Conservation (phyloP, 768 basidiomycete species). For the Tylopilus subfusipes region DNA sequence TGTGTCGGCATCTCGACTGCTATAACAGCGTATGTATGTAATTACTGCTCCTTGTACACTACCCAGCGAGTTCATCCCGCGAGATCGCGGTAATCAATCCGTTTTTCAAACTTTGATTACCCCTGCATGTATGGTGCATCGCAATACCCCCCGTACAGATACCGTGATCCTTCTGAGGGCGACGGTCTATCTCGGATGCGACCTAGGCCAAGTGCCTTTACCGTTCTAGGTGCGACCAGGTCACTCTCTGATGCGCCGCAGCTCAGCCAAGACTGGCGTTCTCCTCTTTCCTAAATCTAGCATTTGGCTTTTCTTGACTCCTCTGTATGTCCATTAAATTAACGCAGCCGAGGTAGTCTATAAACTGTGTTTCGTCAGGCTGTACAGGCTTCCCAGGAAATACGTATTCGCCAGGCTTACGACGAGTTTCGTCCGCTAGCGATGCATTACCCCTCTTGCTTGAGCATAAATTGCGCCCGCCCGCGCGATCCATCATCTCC, state of each 20-base stretch:
- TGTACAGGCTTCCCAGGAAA: constrained; percentile 33
- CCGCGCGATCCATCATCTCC: constrained; percentile 1
- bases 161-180: constrained; percentile 10
- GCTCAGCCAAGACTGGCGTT: constrained; percentile 6
- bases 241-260: constrained; percentile 24
- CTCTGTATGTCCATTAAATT: constrained; percentile 25
- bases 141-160: constrained; percentile 8
- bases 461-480: constrained; percentile 30
- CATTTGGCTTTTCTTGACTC: constrained; percentile 24
- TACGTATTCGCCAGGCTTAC: constrained; percentile 31
- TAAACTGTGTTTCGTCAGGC: constrained; percentile 24
- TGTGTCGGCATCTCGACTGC: constrained; percentile 11
- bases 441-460: constrained; percentile 19
- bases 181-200: constrained; percentile 8
- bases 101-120: constrained; percentile 21
- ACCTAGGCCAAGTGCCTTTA: constrained; percentile 3
- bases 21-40: constrained; percentile 5
- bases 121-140: constrained; percentile 9
- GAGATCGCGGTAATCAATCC: constrained; percentile 18
- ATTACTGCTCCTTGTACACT: constrained; percentile 8
- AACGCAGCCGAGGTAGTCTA: constrained; percentile 26
- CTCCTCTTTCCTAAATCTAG: constrained; percentile 26
- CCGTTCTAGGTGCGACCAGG: constrained; percentile 13
- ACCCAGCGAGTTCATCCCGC: constrained; percentile 16
- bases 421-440: constrained; percentile 26